Evolutionary conservation across 176 grass and related monocot species (phyloP).

Genomic region (Raddia guianensis): DNA sequence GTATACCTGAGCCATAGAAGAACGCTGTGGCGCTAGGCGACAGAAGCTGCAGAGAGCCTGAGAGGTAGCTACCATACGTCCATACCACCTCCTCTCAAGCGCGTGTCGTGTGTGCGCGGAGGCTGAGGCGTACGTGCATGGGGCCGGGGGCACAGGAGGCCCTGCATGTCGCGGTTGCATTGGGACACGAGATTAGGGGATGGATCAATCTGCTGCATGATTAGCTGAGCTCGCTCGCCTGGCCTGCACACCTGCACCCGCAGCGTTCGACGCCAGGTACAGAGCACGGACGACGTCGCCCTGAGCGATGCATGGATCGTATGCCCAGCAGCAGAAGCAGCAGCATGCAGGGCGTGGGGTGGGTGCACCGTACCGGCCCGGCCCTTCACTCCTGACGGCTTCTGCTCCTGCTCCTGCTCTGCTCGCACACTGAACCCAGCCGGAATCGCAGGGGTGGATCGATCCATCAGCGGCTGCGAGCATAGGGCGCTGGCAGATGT

Average conservation of each 20-base stretch:
- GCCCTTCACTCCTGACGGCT: not conserved
- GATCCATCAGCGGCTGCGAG: too few relatives aligned
- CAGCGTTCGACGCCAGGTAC: constrained; percentile 13
- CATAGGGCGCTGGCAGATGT: too few relatives aligned
- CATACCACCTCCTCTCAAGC: not conserved
- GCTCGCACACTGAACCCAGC: constrained; percentile 26
- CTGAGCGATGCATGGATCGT: not conserved
- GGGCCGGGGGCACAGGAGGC: constrained; percentile 15
- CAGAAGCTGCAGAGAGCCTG: too few relatives aligned
- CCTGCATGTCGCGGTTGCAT: constrained; percentile 39
- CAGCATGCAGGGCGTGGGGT: not conserved
- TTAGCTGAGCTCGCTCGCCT: not conserved
- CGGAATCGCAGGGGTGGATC: not conserved
- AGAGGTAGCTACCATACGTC: too few relatives aligned
- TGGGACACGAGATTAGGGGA: constrained; percentile 39
- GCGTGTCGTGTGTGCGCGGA: not conserved
- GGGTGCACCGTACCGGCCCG: constrained; percentile 25
- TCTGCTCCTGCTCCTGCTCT: not conserved
- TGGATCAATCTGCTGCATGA: not conserved
- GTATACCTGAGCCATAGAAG: too few relatives aligned
- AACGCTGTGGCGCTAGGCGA: too few relatives aligned
- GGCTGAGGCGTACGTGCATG: not conserved
- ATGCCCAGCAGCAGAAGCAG: not conserved
- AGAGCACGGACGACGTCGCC: constrained; percentile 15
- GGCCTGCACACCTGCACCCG: too few relatives aligned